Conservation (phyloP, 441 rosid species). For the Adansonia gregorii region DNA sequence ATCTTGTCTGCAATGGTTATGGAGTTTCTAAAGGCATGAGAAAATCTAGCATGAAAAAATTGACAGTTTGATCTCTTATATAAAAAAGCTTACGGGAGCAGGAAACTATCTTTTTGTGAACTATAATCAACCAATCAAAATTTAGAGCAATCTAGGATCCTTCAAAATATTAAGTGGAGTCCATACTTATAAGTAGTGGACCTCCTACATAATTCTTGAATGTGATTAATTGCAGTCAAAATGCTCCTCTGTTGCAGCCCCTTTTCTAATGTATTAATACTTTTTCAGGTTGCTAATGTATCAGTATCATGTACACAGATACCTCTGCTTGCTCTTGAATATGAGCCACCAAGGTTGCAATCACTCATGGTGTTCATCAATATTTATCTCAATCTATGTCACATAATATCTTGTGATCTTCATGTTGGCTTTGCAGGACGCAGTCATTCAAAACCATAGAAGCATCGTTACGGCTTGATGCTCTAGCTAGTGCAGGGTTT, state of each 20-base stretch:
- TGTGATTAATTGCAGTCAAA: not conserved
- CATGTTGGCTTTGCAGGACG: slow-evolving; percentile 50
- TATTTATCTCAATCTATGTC: slow-evolving; percentile 13
- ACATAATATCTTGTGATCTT: slow-evolving; percentile 9
- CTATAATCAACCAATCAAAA: too few species aligned
- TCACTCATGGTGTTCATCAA: slow-evolving; percentile 3
- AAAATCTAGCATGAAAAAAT: slow-evolving; percentile 4
- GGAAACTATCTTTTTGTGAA: not conserved
- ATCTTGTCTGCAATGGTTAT: not conserved
- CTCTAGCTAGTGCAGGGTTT: slow-evolving; percentile 93
- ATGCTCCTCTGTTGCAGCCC: not conserved
- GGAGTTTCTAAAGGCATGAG: not conserved
- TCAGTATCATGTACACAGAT: slow-evolving; percentile 72
- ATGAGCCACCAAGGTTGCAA: slow-evolving; percentile 80
- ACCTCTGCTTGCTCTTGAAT: slow-evolving; percentile 84
- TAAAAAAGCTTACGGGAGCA: not conserved
- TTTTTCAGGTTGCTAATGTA: slow-evolving; percentile 73
- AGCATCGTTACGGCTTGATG: slow-evolving; percentile 87
- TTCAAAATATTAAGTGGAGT: too few species aligned
- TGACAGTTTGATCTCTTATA: not conserved
- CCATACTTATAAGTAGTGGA: too few species aligned
- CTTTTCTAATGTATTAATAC: not conserved
- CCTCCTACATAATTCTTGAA: too few species aligned
- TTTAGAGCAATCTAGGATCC: too few species aligned
- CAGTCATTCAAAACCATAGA: slow-evolving; percentile 70